phyloP scores from a whole-genome alignment of 164 flowering plant genomes.

The Buxus sempervirens region DNA sequence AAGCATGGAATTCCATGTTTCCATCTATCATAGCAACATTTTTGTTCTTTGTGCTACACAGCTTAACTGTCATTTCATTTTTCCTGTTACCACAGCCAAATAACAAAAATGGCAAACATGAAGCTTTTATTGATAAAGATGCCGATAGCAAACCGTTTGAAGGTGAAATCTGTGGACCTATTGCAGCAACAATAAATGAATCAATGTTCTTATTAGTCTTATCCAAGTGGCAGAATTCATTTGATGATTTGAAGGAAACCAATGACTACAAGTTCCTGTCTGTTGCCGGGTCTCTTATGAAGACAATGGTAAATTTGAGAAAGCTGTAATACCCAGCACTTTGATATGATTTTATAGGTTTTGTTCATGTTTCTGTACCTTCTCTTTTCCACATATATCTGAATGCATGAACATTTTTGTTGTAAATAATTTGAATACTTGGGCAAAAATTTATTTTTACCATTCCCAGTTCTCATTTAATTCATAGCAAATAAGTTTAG shows the following conservation, averaged over 20 bases:
- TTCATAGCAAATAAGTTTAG: neutral
- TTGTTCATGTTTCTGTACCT: neutral
- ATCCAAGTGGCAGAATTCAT: constrained; percentile 78
- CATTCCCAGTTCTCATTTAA: neutral
- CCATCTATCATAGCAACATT: neutral
- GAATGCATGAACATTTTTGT: neutral
- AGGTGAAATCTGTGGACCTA: constrained; percentile 85
- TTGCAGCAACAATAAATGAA: constrained; percentile 85
- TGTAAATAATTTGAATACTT: constrained; percentile 1
- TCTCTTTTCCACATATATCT: neutral
- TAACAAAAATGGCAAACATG: constrained; percentile 24
- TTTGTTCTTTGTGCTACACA: neutral
- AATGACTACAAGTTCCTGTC: constrained; percentile 72
- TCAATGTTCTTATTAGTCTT: constrained; percentile 74
- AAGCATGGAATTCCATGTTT: neutral
- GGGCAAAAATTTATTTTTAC: neutral
- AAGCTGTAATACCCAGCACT: constrained; percentile 2
- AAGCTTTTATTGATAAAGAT: constrained; percentile 21
- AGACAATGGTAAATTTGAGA: constrained; percentile 59
- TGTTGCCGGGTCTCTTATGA: constrained; percentile 79
- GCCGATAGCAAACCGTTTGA: constrained; percentile 49
- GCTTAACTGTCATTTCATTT: neutral
- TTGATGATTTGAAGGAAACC: constrained; percentile 85
- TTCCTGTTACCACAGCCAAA: constrained; percentile 32
- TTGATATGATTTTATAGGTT: constrained; percentile 2